Percentiles rank a stretch among this genome's conserved stretches.
Conservation (phyloP, 352 stramenopile species). For the Phytophthora chlamydospora region DNA sequence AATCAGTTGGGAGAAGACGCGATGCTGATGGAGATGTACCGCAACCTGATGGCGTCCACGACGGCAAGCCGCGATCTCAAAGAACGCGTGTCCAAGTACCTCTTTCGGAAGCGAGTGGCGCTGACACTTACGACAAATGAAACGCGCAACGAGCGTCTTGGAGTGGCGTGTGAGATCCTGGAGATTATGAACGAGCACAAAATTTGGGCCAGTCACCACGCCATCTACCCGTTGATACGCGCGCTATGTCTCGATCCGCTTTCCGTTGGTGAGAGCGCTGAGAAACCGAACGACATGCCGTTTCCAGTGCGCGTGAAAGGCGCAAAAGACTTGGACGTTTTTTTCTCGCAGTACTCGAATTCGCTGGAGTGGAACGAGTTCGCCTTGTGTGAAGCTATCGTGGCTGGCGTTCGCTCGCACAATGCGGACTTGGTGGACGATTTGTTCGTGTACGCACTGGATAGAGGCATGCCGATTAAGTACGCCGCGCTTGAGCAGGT, state of each 20-base stretch:
- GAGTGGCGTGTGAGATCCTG: slow-evolving; percentile 50
- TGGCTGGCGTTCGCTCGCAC: slow-evolving; percentile 55
- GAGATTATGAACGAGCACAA: slow-evolving; percentile 65
- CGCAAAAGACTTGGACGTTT: slow-evolving; percentile 49
- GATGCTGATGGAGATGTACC: slow-evolving; percentile 65
- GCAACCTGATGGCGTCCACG: slow-evolving; percentile 48
- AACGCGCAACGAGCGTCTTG: slow-evolving; percentile 42
- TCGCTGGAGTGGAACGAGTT: slow-evolving; percentile 73
- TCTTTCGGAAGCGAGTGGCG: slow-evolving; percentile 58
- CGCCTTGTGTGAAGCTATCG: slow-evolving; percentile 67
- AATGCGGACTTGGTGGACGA: slow-evolving; percentile 63
- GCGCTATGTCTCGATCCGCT: slow-evolving; percentile 40
- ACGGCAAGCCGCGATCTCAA: slow-evolving; percentile 51
- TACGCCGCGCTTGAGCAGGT: slow-evolving; percentile 77
- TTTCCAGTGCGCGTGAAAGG: slow-evolving; percentile 18
- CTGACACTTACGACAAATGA: slow-evolving; percentile 46
- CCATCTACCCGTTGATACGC: slow-evolving; percentile 51
- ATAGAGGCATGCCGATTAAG: slow-evolving; percentile 73
- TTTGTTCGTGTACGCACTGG: slow-evolving; percentile 62
- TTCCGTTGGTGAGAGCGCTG: slow-evolving; percentile 21
- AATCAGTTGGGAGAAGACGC: slow-evolving; percentile 46
- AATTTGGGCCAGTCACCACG: slow-evolving; percentile 56
- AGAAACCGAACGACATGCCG: slow-evolving; percentile 12
- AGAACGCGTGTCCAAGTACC: slow-evolving; percentile 63
- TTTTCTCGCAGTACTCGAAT: slow-evolving; percentile 53